phyloP scores from a whole-genome alignment of 345 rosid genomes.

The Pelargonium nanum region DNA sequence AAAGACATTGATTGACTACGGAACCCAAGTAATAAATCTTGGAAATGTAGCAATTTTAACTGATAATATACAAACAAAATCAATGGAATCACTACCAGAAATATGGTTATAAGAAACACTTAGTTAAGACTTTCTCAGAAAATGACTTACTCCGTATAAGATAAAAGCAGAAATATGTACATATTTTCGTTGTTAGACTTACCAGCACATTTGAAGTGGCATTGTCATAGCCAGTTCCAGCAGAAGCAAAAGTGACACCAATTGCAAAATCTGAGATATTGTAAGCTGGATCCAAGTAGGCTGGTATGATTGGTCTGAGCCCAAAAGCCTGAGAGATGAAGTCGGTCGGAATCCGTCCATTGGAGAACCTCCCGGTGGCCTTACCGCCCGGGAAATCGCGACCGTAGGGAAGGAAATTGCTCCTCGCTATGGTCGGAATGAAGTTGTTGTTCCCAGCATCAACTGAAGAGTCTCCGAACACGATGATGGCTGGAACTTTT shows the following conservation, averaged over 20 bases:
- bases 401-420: conserved; percentile 35
- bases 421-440: conserved; percentile 21
- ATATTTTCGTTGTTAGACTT: too few species aligned
- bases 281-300: conserved; percentile 31
- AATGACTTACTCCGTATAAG: too few species aligned
- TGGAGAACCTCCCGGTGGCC: conserved; percentile 35
- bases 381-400: conserved; percentile 28
- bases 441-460: conserved; percentile 32
- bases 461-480: conserved; percentile 36
- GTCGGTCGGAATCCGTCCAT: conserved; percentile 32
- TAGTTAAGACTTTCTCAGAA: too few species aligned
- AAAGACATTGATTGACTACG: too few species aligned
- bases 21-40: too few species aligned
- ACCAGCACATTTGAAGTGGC: conserved; percentile 30
- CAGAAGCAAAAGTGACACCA: conserved; percentile 37
- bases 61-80: too few species aligned
- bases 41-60: too few species aligned
- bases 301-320: conserved; percentile 26
- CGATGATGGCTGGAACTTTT: conserved; percentile 29
- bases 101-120: too few species aligned
- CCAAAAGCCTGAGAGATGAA: conserved; percentile 32
- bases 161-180: too few species aligned
- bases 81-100: too few species aligned
- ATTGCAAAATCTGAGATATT: conserved; percentile 24
- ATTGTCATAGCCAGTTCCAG: conserved; percentile 38